Evolutionary conservation across 2,329 filamentous ascomycete species (phyloP), one percentile per base, ranked within the genome.

Genomic region (Penicillium sp.): DNA sequence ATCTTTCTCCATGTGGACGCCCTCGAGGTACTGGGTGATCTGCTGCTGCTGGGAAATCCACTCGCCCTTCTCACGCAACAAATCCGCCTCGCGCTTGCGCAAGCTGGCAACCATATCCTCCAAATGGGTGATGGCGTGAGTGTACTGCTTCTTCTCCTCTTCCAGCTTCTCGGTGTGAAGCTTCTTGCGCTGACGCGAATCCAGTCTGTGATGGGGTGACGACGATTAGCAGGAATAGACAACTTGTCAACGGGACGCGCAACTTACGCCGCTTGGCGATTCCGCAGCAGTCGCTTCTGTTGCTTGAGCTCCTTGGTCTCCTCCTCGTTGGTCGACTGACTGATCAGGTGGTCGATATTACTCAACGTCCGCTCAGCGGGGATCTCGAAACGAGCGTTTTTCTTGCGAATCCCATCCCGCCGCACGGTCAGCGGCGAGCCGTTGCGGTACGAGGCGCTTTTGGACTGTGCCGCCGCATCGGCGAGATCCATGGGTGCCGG

Each of bases 261-360:
- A 15, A 79, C 86, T 75, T 82, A 95, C 88, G 93, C 93, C 69
- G 93, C 93, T 73, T 97, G 91, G 60, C 93, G 83, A 71, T 98
- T 98, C 60, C 93, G 81, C 49, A 98, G 76, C 47, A 98, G 76
- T 46, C 93, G 84, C 77, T 97, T 97, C 69, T 96, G 93, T 66
- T 95, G 89, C 79, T 98, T 98, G 59, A 98, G 78, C 72, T 97
- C 90, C 77, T 95, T 97, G 73, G 95, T 86, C 73, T 94, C 85
- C 52, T 93, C 83, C 60, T 97, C 91, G 40, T 81, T 88, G 33
- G 56, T 68, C 23, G 88, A 91, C 68, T 87, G 83, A 37, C 84
- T 78, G 67, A 98, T 97, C 60, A 97, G 77, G 47, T 87, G 79
- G 67, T 98, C 93, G 69, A 98, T 97, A 71, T 94, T 97, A 74